These are phyloP conservation scores for Phialocephala subalpina DNA, from an alignment of 2,329 filamentous ascomycete genomes.

Conservation along the genomic window DNA sequence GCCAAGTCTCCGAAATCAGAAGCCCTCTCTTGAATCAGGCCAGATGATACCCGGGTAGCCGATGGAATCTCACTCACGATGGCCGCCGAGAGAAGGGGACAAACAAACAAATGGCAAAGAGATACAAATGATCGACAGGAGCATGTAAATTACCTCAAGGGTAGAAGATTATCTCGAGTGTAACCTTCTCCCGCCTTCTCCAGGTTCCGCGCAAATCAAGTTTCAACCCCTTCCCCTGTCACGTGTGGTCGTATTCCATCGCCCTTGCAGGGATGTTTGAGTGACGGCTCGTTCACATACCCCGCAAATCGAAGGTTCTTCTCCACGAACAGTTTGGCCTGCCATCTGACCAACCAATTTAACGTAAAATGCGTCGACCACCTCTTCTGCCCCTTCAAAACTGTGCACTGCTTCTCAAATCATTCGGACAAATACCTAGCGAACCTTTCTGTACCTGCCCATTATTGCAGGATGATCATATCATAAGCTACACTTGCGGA, in stretches of 20 bases:
- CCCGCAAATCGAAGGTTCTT: constrained; percentile 3
- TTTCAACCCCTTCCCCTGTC: not conserved
- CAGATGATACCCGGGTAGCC: not conserved
- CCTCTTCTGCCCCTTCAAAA: not conserved
- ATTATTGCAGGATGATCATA: constrained; percentile 11
- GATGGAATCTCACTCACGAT: not conserved
- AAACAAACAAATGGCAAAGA: not conserved
- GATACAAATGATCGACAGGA: not conserved
- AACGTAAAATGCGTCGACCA: constrained; percentile 4
- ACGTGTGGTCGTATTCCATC: constrained; percentile 1
- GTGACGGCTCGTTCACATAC: not conserved
- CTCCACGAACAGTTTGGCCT: constrained; percentile 6
- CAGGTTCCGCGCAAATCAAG: not conserved
- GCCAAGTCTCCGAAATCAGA: not conserved
- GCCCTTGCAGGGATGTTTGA: not conserved
- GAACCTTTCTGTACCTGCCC: not conserved
- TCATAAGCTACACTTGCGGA: not conserved
- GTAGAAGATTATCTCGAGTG: not conserved
- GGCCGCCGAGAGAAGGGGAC: not conserved
- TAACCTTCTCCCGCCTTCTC: not conserved
- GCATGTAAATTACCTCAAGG: too few relatives aligned
- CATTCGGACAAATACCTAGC: constrained; percentile 3
- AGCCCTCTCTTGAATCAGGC: not conserved
- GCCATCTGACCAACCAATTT: constrained; percentile 11
- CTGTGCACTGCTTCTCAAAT: not conserved